Evolutionary conservation across 805 yeast genomes (phyloP).

Genomic region (Ogataea nonfermentans): DNA sequence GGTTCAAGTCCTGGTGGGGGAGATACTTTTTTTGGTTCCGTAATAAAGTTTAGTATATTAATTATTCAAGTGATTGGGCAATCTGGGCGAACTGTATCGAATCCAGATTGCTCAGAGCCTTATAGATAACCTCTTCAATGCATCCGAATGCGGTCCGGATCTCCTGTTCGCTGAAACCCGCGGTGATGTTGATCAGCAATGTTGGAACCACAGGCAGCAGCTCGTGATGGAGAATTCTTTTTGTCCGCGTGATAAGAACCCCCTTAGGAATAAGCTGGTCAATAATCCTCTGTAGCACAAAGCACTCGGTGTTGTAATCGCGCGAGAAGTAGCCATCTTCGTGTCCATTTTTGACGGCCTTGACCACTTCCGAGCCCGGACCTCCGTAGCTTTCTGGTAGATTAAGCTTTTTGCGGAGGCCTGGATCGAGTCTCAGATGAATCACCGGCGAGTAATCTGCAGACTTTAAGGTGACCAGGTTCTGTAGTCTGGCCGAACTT

Average conservation of each 20-base stretch:
- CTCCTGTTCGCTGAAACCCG: conserved; percentile 46
- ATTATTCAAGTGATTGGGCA: conserved; percentile 13
- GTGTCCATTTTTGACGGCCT: conserved; percentile 45
- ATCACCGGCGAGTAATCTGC: conserved; percentile 61
- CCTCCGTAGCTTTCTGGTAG: conserved; percentile 54
- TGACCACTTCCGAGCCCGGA: conserved; percentile 37
- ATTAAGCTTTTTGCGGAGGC: conserved; percentile 41
- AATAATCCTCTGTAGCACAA: conserved; percentile 64
- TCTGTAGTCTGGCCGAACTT: conserved; percentile 35
- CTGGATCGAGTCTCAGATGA: conserved; percentile 58
- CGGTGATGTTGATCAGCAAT: conserved; percentile 49
- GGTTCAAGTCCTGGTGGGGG: conserved; percentile 56
- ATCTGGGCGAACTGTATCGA: conserved; percentile 9
- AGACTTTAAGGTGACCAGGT: conserved; percentile 53
- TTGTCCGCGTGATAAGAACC: conserved; percentile 52
- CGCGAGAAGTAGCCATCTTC: conserved; percentile 41
- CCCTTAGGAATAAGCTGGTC: conserved; percentile 51
- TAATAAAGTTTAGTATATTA: conserved; percentile 1
- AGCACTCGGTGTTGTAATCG: conserved; percentile 51
- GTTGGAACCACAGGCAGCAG: conserved; percentile 65
- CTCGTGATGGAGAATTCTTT: conserved; percentile 74
- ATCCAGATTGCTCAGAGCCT: conserved; percentile 9
- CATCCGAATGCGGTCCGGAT: conserved; percentile 41
- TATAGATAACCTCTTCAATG: conserved; percentile 32
- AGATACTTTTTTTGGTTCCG: conserved; percentile 8